Evolutionary conservation across 495 filamentous ascomycete species (phyloP), one percentile per base, ranked within the genome.

Genomic region (Penicillium argentinense): DNA sequence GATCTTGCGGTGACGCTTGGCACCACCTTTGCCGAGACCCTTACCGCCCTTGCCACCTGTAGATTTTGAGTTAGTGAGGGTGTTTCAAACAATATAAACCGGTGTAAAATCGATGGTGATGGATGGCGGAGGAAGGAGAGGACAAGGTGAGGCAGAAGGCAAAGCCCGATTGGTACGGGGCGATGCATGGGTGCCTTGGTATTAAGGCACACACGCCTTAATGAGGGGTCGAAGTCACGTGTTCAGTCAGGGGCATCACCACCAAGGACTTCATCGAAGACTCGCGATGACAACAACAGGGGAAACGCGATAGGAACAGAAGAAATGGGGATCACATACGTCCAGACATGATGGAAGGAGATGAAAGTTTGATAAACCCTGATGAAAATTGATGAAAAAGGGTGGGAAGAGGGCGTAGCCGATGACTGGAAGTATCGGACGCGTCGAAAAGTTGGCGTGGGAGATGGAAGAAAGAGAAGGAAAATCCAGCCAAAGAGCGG

Each of bases 1-100:
- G 79, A 98, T 97, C 86, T 97, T 98, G 63, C 93, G 86, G 74
- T 96, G 90, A 75, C 91, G 91, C 87, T 97, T 97, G 78, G 92
- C 91, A 61, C 95, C 91, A 68, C 91, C 91, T 78, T 97, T 97
- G 63, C 81, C 81, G 68, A 85, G 81, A 62, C 81, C 81, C 64
- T 85, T 85, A 73, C 91, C 91, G 72, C 91, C 91, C 78, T 95
- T 95, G 69, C 89, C 89, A 71, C 89, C 88, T 89, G 60, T 67
- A 47, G 27, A 29, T 12, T 23, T 18, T 25, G 22, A 12, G 45
- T 53, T 49, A 64, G 65, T 57, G 66, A 53, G 28, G 37, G 13
- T 41, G 56, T 17, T 36, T n/a, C n/a, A n/a, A n/a, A n/a, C n/a
- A n/a, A n/a, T n/a, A n/a, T n/a, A n/a, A n/a, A n/a, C n/a, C n/a